phyloP scores from a whole-genome alignment of 2,329 filamentous ascomycete species.

The Pseudogymnoascus sp. region DNA sequence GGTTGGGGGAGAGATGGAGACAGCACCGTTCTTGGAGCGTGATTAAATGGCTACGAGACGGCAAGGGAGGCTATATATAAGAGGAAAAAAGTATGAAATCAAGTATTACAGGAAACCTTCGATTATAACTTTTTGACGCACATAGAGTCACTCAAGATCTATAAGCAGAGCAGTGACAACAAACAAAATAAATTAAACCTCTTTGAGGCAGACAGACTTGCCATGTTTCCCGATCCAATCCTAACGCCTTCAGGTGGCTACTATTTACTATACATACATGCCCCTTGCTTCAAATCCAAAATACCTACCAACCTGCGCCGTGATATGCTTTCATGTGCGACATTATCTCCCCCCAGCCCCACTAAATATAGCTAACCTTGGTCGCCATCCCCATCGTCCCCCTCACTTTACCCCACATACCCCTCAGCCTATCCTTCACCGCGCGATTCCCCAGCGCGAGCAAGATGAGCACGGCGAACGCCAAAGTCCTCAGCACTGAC shows the following conservation, averaged over 20 bases:
- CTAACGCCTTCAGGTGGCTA: not conserved
- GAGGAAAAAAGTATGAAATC: not conserved
- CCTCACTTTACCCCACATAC: slow-evolving; percentile 73
- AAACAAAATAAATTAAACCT: slow-evolving; percentile 1
- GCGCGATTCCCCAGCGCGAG: slow-evolving; percentile 67
- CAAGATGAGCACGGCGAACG: slow-evolving; percentile 72
- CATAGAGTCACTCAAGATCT: not conserved
- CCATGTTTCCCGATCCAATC: not conserved
- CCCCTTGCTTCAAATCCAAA: not conserved
- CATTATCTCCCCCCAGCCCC: not conserved
- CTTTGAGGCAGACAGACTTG: not conserved
- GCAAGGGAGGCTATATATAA: not conserved
- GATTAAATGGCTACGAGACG: not conserved
- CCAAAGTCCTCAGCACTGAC: slow-evolving; percentile 53
- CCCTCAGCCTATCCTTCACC: slow-evolving; percentile 64
- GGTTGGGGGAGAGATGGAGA: not conserved
- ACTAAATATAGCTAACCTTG: slow-evolving; percentile 89
- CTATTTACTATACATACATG: slow-evolving; percentile 4
- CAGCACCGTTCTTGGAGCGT: not conserved
- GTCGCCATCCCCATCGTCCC: slow-evolving; percentile 91
- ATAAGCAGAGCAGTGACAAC: not conserved
- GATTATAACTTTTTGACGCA: not conserved
- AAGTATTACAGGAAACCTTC: not conserved
- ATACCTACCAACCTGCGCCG: not conserved
- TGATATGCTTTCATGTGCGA: not conserved